Conservation (phyloP, 1,284 basidiomycete genomes). For the Vanrija sp. region DNA sequence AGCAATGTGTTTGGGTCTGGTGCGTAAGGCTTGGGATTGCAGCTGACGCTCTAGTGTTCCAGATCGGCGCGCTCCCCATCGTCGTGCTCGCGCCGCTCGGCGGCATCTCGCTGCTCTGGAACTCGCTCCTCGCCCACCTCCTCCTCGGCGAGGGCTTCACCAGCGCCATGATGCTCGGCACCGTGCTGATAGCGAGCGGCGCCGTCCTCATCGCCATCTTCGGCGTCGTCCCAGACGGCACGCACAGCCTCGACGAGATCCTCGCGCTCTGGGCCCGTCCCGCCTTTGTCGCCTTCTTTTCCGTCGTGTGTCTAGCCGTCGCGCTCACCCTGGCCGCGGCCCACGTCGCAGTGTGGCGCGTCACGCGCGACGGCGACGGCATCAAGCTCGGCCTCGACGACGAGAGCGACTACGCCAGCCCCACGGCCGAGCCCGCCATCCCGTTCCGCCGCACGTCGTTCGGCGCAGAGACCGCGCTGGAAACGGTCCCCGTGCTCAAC, state of each 20-base stretch:
- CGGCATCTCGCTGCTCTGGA: slow-evolving; percentile 87
- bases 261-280: slow-evolving; percentile 72
- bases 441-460: slow-evolving; percentile 28
- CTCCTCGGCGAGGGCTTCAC: slow-evolving; percentile 85
- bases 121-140: slow-evolving; percentile 83
- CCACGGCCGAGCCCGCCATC: slow-evolving; percentile 28
- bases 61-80: slow-evolving; percentile 89
- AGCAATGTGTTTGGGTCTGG: slow-evolving; percentile 76
- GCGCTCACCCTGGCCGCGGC: slow-evolving; percentile 57
- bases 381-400: slow-evolving; percentile 8
- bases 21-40: neutral
- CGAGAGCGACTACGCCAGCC: slow-evolving; percentile 34
- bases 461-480: neutral
- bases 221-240: slow-evolving; percentile 85
- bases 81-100: slow-evolving; percentile 90
- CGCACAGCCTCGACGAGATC: slow-evolving; percentile 83
- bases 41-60: slow-evolving; percentile 57
- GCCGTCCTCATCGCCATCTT: slow-evolving; percentile 87
- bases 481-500: neutral
- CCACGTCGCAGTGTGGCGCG: slow-evolving; percentile 3
- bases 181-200: slow-evolving; percentile 79
- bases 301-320: slow-evolving; percentile 63
- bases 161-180: slow-evolving; percentile 76
- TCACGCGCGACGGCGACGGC: slow-evolving; percentile 17
- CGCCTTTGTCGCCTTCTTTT: slow-evolving; percentile 77